Base-by-base conservation (phyloP, 371 early-diverging fungal species). In the Saksenaea vasiformis region DNA sequence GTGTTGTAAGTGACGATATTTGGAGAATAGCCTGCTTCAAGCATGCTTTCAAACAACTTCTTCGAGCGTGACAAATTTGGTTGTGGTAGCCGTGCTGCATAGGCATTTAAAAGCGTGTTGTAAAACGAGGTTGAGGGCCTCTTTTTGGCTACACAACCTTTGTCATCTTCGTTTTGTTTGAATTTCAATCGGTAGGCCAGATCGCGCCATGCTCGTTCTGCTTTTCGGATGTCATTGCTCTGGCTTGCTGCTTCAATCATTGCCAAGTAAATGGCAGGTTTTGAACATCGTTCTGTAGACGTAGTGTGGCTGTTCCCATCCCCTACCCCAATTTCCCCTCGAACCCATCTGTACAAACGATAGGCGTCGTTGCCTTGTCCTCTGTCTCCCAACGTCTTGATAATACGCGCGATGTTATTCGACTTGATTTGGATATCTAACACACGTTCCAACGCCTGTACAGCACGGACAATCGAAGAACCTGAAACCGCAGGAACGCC, bases 1-100 rank as follows among this genome's bases (percentile, higher is more conserved):
- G 89, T 90, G 67, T 92, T 92, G 81, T 90, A 95, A 0, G 95
- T 94, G 53, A 83, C 72, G 10, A 77, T 66, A 64, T 91, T 87
- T 1, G 95, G 94, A 31, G 69, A 66, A 60, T 92, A 85, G 11
- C 93, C 93, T 27, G 64, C 62, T 0, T 61, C 41, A 1, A 81
- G 41, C 35, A 81, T 43, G 1, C 62, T 53, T 54, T 65, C 63
- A 53, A 66, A 81, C 3, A 63, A 35, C n/a, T 56, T 41, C 38
- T 72, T 72, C 1, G 69, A 39, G 1, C 67, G 60, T 9, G 67
- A 62, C 24, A 78, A 58, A 41, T 78, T 66, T 7, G 77, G 79
- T 14, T 27, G 26, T 0, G 82, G 79, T 34, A 71, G 34, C 27
- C 61, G 65, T 5, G 70, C 70, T 14, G 91, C 89, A 66, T 94